phyloP scores from a whole-genome alignment of 192 early-diverging fungal genomes.

The Oehlia diaphana region DNA sequence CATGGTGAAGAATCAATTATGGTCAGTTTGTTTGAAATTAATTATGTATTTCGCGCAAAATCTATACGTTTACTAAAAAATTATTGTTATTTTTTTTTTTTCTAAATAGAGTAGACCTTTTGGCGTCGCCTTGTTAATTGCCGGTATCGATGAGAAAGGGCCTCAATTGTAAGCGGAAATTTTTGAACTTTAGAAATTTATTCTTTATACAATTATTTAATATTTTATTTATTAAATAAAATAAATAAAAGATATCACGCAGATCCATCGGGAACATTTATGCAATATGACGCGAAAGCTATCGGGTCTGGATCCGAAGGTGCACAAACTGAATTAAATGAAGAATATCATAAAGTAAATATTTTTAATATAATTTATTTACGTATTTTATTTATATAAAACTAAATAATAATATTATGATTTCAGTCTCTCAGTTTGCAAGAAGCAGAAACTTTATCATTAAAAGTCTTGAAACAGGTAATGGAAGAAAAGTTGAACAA shows the following conservation, averaged over 20 bases:
- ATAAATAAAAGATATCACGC: slow-evolving; percentile 72
- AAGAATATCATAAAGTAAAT: slow-evolving; percentile 87
- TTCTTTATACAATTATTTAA: not conserved
- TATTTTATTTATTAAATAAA: not conserved
- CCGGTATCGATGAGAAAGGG: slow-evolving; percentile 94
- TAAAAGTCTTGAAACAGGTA: slow-evolving; percentile 97
- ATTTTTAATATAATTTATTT: slow-evolving; percentile 16
- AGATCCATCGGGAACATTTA: slow-evolving; percentile 98
- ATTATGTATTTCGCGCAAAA: not conserved
- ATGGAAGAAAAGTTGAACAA: slow-evolving; percentile 99
- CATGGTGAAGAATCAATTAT: slow-evolving; percentile 96
- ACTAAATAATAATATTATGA: not conserved
- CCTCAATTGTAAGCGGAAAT: slow-evolving; percentile 88
- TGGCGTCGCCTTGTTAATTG: slow-evolving; percentile 98
- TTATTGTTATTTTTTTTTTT: not conserved
- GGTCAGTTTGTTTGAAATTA: slow-evolving; percentile 50
- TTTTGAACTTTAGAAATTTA: not conserved
- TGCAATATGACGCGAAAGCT: slow-evolving; percentile 94
- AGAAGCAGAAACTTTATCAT: slow-evolving; percentile 85
- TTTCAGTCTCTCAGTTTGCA: slow-evolving; percentile 74
- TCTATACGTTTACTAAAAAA: not conserved
- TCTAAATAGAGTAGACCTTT: slow-evolving; percentile 82
- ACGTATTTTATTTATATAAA: slow-evolving; percentile 18
- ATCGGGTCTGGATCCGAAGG: slow-evolving; percentile 99
- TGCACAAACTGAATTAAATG: slow-evolving; percentile 96